Evolutionary conservation across 1,139 yeast species (phyloP), one percentile per base, ranked within the genome.

Genomic region (Candida mesenterica): DNA sequence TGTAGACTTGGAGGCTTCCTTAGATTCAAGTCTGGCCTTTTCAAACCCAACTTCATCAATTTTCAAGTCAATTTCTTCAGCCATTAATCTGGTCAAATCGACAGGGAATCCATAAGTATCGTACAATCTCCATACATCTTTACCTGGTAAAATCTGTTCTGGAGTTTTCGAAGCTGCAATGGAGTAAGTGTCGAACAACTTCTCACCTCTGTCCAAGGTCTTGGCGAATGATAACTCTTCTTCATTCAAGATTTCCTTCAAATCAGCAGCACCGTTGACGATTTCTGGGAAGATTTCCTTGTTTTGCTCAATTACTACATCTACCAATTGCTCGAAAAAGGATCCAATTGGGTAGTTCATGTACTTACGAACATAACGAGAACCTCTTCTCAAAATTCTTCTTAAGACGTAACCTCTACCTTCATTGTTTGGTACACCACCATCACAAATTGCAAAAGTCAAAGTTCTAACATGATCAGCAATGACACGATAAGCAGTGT

Each of bases 91-190:
- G 27, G 98, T 94, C 61, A 92, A 78, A 65, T 92, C 99, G 37
- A 89, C 97, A 28, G 99, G 99, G 85, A 92, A 92, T 39, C 99
- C 99, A 57, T 90, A 92, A n/a, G 99, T 94, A 55, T 92, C 99
- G 53, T 94, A 94, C 53, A 92, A 73, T 66, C 99, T 80, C 99
- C 99, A 92, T 28, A 92, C 98, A 57, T 92, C 97, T 54, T 78
- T 82, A 59, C 99, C 99, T 34, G 87, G 78, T 44, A 92, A 75
- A 28, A 84, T 77, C 61, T 82, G 90, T 44, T 76, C 79, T 33
- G 85, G 82, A 22, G 83, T 77, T 55, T 82, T 79, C 40, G 84
- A 72, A 37, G 97, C 96, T 53, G 79, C 77, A 32, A 77, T 76
- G 33, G 97, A 96, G 56, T 92, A 90, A 59, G 86, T 87, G 65